Evolutionary conservation across 108 stramenopile species (phyloP).

Genomic region (Mediolabrus comicus): DNA sequence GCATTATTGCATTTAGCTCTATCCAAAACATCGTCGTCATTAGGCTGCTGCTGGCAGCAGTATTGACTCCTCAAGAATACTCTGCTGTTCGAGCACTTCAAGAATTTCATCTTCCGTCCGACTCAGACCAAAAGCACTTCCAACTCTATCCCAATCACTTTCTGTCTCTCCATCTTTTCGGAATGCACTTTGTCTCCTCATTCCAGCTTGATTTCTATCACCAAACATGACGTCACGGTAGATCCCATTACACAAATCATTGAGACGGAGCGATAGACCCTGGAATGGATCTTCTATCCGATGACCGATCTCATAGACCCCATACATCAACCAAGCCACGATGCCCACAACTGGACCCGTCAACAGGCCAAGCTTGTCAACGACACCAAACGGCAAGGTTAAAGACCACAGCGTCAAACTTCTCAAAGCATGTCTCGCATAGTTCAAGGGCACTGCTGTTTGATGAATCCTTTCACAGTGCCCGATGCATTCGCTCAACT

Average conservation of each 20-base stretch:
- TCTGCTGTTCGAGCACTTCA: not conserved
- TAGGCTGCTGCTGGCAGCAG: not conserved
- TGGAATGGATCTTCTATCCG: constrained; percentile 91
- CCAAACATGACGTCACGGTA: constrained; percentile 61
- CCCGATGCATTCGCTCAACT: constrained; percentile 71
- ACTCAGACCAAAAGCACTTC: constrained; percentile 39
- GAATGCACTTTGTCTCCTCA: constrained; percentile 45
- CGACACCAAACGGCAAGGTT: constrained; percentile 79
- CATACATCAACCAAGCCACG: constrained; percentile 87
- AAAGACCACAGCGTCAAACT: constrained; percentile 81
- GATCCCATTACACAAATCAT: constrained; percentile 64
- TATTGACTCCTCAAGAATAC: not conserved
- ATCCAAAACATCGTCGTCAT: too few relatives aligned
- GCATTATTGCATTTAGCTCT: too few relatives aligned
- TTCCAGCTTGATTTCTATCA: constrained; percentile 41
- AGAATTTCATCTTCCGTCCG: constrained; percentile 8
- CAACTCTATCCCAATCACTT: constrained; percentile 31
- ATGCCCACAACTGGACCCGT: constrained; percentile 81
- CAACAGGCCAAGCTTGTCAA: constrained; percentile 69
- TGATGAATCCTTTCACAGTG: constrained; percentile 88
- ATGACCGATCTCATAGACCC: constrained; percentile 91
- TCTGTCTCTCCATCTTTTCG: constrained; percentile 34
- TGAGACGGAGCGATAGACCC: constrained; percentile 59
- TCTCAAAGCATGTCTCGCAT: constrained; percentile 84
- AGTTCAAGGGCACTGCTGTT: constrained; percentile 88